Percentiles rank a stretch among this genome's conserved stretches.
Conservation (phyloP, 768 basidiomycete species). For the Candolleomyces efflorescens region DNA sequence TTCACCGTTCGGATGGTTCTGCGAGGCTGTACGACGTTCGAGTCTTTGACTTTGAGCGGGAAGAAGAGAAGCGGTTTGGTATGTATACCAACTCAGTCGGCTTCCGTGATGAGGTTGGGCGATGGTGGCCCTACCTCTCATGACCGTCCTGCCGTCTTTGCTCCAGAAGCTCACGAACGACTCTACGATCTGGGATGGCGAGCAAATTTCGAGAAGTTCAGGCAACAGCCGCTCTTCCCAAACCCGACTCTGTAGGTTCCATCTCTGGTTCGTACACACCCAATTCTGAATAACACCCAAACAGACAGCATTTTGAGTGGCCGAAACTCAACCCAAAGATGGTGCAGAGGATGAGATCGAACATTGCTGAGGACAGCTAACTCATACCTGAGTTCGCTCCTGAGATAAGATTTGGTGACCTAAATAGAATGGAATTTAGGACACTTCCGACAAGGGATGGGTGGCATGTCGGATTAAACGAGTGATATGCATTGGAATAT, state of each 20-base stretch:
- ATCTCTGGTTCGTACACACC: not conserved
- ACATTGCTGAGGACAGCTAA: not conserved
- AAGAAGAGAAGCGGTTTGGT: conserved; percentile 1
- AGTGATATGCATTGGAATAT: not conserved
- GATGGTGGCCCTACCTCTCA: not conserved
- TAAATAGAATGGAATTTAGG: no score
- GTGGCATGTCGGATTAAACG: not conserved
- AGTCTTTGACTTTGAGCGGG: conserved; percentile 16
- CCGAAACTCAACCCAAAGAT: conserved; percentile 33
- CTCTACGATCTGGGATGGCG: conserved; percentile 34
- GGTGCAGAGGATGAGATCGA: conserved; percentile 22
- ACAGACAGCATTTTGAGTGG: conserved; percentile 27
- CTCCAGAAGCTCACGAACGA: conserved; percentile 22
- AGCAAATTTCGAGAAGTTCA: conserved; percentile 24
- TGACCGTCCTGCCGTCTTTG: not conserved
- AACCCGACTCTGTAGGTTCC: conserved; percentile 8
- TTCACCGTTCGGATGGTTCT: conserved; percentile 22
- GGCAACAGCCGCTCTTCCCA: conserved; percentile 18
- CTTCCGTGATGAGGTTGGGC: not conserved
- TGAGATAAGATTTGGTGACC: no score
- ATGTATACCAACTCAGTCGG: conserved; percentile 6
- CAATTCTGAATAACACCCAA: conserved; percentile 1
- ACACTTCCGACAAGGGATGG: no score
- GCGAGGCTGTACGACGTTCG: conserved; percentile 32
- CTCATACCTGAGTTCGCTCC: not conserved